These are phyloP conservation scores for Lagenaria siceraria DNA, from an alignment of 306 rosid genomes.

Conservation along the genomic window DNA sequence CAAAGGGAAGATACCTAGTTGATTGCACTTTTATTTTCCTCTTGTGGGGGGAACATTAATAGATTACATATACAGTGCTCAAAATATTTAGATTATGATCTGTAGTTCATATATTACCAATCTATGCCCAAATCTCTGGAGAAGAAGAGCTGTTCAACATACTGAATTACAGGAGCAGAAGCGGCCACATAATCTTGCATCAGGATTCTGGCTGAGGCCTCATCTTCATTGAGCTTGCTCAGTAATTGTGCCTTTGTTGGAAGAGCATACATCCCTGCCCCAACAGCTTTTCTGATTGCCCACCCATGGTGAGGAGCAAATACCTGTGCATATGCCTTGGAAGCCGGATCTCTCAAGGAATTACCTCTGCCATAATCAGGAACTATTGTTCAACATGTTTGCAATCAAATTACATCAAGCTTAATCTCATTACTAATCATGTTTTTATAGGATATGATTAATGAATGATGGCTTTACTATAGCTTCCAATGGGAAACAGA, in stretches of 20 bases:
- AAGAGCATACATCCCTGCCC: conserved; percentile 82
- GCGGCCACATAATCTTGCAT: conserved; percentile 67
- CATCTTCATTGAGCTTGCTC: conserved; percentile 73
- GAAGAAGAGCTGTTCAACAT: conserved; percentile 62
- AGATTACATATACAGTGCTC: background rate
- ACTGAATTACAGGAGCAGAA: conserved; percentile 43
- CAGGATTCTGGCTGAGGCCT: conserved; percentile 45
- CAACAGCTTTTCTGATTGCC: conserved; percentile 83
- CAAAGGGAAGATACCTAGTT: background rate
- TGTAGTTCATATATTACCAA: conserved; percentile 41
- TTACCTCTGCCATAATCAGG: conserved; percentile 43
- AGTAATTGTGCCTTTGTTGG: conserved; percentile 62
- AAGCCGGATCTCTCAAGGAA: conserved; percentile 77
- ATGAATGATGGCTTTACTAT: background rate
- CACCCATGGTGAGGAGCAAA: conserved; percentile 84
- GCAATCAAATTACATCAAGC: background rate
- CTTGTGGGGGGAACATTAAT: background rate
- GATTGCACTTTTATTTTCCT: background rate
- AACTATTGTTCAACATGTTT: conserved; percentile 5
- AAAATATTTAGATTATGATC: background rate
- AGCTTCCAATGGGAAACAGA: background rate
- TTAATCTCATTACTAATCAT: background rate
- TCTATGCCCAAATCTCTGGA: conserved; percentile 73
- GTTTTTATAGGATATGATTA: background rate
- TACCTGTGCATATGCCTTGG: conserved; percentile 70